These are phyloP conservation scores for Suhomyces choctaworum DNA, from an alignment of 1,139 yeast genomes.

Conservation along the genomic window DNA sequence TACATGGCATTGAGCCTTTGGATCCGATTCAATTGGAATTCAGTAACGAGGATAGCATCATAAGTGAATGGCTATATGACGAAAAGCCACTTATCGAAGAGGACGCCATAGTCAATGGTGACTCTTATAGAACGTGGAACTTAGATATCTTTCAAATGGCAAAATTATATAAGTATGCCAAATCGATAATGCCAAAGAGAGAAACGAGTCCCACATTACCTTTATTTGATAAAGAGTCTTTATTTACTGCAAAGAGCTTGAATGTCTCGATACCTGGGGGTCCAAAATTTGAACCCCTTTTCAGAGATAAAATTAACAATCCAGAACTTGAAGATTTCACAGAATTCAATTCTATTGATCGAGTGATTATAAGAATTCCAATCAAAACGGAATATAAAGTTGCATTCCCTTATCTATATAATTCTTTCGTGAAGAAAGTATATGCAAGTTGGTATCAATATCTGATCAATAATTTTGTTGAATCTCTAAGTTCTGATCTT, in stretches of 20 bases:
- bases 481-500: slow-evolving; percentile 45
- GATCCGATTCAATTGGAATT: slow-evolving; percentile 69
- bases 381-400: slow-evolving; percentile 80
- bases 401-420: slow-evolving; percentile 83
- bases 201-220: slow-evolving; percentile 50
- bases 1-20: slow-evolving; percentile 69
- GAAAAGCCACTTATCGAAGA: slow-evolving; percentile 70
- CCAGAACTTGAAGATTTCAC: slow-evolving; percentile 76
- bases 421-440: slow-evolving; percentile 72
- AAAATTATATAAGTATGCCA: slow-evolving; percentile 62
- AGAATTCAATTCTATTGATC: slow-evolving; percentile 85
- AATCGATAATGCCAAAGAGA: slow-evolving; percentile 63
- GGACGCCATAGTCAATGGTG: slow-evolving; percentile 59
- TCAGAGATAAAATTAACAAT: slow-evolving; percentile 54
- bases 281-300: slow-evolving; percentile 92
- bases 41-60: slow-evolving; percentile 55
- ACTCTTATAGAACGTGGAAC: slow-evolving; percentile 74
- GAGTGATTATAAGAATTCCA: slow-evolving; percentile 77
- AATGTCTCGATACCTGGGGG: slow-evolving; percentile 92
- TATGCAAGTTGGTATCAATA: slow-evolving; percentile 60
- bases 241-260: slow-evolving; percentile 87
- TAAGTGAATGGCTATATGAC: slow-evolving; percentile 80
- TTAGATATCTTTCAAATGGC: slow-evolving; percentile 64
- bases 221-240: slow-evolving; percentile 73
- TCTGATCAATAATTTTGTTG: slow-evolving; percentile 53